Base-by-base conservation (phyloP, 768 basidiomycete genomes). In the Boletus tomentosulus region DNA sequence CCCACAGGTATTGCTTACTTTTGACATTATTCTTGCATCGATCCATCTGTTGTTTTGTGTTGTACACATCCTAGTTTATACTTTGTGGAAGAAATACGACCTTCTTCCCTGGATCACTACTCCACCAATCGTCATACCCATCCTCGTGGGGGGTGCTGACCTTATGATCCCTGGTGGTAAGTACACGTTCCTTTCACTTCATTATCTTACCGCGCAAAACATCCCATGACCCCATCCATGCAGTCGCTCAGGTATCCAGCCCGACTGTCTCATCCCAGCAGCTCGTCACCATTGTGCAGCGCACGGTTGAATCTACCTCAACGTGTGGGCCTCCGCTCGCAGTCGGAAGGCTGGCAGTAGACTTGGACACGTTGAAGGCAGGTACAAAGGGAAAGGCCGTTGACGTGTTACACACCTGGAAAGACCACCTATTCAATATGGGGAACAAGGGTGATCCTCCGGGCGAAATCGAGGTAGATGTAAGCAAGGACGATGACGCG, bases 101-200 rank as follows among this genome's bases (percentile, higher is more conserved):
- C 71, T 94, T 1, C 74, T 93, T 9, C 87, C 89, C 0, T 78
- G 78, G 54, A 58, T 93, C n/a, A 80, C 83, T 3, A 91, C 90
- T 0, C 87, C 89, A 3, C 66, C 80, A 2, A 71, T 81, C 11
- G 90, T 91, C 28, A 80, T 92, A 35, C 85, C 85, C 1, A 75
- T 85, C 25, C 77, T 94, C 12, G 72, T 82, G 3, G 82, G 81
- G 10, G 91, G 92, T n/a, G 89, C 91, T 0, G 90, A 94, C 72
- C 78, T 93, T 8, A 92, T 94, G 89, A 83, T 88, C 33, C 89
- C 91, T 4, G 91, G 90, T 69, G 87, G 88, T 87, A 64, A 64
- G 84, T 74, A 43, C 24, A 33, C 15, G 1, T 24, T 48, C 6
- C 46, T 25, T 25, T 25, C 7, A 15, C 13, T 5, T 3, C 5